Conservation (phyloP, 352 stramenopile species). For the Phytophthora hybrid region DNA sequence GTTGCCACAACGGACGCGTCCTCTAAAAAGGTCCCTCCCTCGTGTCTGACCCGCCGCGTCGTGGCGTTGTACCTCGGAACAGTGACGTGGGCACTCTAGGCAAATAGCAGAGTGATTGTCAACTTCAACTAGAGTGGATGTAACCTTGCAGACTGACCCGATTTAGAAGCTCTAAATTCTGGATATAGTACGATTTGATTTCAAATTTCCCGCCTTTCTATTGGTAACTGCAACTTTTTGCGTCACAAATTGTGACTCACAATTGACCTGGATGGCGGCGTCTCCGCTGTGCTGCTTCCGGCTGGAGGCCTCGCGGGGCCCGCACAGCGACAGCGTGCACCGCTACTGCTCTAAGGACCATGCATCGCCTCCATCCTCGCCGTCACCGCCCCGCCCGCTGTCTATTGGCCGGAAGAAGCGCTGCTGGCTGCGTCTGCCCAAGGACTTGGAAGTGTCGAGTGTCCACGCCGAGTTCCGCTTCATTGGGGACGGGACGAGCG, state of each 20-base stretch:
- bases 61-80: constrained; percentile 5
- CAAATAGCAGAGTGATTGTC: background rate
- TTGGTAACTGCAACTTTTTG: constrained; percentile 26
- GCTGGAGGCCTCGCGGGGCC: constrained; percentile 37
- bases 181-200: too few relatives aligned
- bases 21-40: constrained; percentile 18
- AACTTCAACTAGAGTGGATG: constrained; percentile 4
- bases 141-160: too few relatives aligned
- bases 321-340: constrained; percentile 24
- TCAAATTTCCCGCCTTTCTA: background rate
- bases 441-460: constrained; percentile 71
- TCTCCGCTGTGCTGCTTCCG: constrained; percentile 46
- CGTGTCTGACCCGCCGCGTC: constrained; percentile 21
- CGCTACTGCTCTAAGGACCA: constrained; percentile 19
- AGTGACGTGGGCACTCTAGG: constrained; percentile 8
- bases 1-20: constrained; percentile 22
- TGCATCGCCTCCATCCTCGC: background rate
- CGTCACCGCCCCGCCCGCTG: constrained; percentile 20
- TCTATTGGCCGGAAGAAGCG: constrained; percentile 54
- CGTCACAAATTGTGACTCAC: background rate
- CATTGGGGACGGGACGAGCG: background rate
- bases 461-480: constrained; percentile 58
- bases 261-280: constrained; percentile 15
- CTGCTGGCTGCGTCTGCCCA: constrained; percentile 58
- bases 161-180: too few relatives aligned